Evolutionary conservation across 495 filamentous ascomycete species (phyloP).

Genomic region (Lindgomyces ingoldianus): DNA sequence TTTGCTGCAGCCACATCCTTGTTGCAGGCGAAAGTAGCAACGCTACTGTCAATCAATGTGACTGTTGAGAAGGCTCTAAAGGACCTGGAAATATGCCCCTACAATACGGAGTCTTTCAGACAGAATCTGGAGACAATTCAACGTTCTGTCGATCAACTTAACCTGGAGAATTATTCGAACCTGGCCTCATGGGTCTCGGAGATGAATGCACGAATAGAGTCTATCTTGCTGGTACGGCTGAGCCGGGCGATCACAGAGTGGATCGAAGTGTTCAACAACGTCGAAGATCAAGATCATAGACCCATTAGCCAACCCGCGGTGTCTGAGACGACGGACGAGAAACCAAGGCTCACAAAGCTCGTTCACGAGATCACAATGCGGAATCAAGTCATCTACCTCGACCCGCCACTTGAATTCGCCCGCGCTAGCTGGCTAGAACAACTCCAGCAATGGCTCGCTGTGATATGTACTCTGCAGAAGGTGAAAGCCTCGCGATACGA

Average conservation of each 20-base stretch:
- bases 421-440: conserved; percentile 92
- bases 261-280: conserved; percentile 72
- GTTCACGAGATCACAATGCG: conserved; percentile 92
- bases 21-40: conserved; percentile 80
- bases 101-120: conserved; percentile 72
- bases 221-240: conserved; percentile 72
- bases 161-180: conserved; percentile 92
- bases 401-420: conserved; percentile 88
- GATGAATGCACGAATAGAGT: conserved; percentile 80
- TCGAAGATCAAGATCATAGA: conserved; percentile 48
- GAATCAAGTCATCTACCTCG: conserved; percentile 93
- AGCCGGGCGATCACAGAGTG: conserved; percentile 78
- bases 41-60: conserved; percentile 74
- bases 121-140: conserved; percentile 82
- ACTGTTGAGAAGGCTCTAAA: conserved; percentile 77
- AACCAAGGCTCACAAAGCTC: conserved; percentile 65
- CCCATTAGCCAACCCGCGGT: conserved; percentile 47
- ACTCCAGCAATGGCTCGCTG: conserved; percentile 87
- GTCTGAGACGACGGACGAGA: conserved; percentile 49
- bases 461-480: conserved; percentile 87
- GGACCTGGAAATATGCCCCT: conserved; percentile 84
- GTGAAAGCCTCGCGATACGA: conserved; percentile 94
- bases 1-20: conserved; percentile 82
- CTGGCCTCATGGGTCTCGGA: conserved; percentile 82
- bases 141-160: conserved; percentile 87